A percentile compares a stretch with the other conserved stretches of the same genome.
Evolutionary conservation across 2,329 filamentous ascomycete genomes (phyloP).

Genomic region (Juglanconis oblonga): DNA sequence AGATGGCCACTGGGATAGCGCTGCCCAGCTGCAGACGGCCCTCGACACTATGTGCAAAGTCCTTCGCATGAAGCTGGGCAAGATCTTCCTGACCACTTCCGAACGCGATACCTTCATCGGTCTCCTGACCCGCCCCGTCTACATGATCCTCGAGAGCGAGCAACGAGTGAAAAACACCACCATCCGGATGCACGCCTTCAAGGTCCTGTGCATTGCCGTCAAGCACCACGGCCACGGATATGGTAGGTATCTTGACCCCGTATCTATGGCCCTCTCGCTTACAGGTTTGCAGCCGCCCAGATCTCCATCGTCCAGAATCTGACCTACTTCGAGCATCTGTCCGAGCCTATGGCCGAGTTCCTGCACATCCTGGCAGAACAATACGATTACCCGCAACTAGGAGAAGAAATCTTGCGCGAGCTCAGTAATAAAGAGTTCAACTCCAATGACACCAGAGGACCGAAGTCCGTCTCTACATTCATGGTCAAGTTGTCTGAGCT

Average conservation of each 20-base stretch:
- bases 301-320: conserved; percentile 97
- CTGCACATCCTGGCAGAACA: conserved; percentile 93
- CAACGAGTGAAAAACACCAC: conserved; percentile 83
- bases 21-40: conserved; percentile 79
- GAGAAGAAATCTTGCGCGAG: conserved; percentile 89
- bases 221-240: conserved; percentile 98
- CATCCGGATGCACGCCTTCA: conserved; percentile 96
- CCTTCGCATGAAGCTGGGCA: conserved; percentile 84
- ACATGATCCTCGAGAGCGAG: conserved; percentile 92
- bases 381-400: conserved; percentile 94
- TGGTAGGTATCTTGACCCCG: conserved; percentile 51
- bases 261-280: conserved; percentile 22
- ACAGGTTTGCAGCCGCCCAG: conserved; percentile 68
- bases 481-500: conserved; percentile 91
- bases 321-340: conserved; percentile 98
- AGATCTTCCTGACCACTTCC: conserved; percentile 93
- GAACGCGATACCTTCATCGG: conserved; percentile 94
- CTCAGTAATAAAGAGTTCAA: conserved; percentile 98
- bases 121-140: conserved; percentile 87
- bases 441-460: conserved; percentile 89
- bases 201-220: conserved; percentile 91
- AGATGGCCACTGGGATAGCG: conserved; percentile 84
- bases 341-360: conserved; percentile 98
- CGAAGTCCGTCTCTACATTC: conserved; percentile 94
- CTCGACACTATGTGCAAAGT: conserved; percentile 96